phyloP scores from a whole-genome alignment of 306 rosid species.

The Gynostemma pentaphyllum region DNA sequence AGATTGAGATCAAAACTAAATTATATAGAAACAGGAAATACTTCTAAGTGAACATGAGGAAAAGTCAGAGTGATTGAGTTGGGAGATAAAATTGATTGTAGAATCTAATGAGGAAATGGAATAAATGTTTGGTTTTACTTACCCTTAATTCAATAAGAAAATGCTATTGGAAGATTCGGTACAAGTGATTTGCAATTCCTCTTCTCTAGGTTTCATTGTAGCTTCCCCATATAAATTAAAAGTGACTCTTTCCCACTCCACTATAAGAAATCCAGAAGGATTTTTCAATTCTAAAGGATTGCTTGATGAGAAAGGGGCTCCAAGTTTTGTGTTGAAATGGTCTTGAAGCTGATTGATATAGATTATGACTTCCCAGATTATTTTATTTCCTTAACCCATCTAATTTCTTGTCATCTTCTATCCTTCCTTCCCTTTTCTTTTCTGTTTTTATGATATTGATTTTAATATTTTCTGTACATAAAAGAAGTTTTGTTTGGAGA shows the following conservation, averaged over 20 bases:
- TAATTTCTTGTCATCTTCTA: neutral
- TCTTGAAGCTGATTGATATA: neutral
- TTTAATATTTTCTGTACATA: neutral
- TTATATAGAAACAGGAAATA: neutral
- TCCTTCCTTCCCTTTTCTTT: neutral
- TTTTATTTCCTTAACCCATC: neutral
- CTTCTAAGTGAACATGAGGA: neutral
- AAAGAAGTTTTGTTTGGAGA: neutral
- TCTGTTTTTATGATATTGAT: neutral
- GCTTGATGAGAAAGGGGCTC: neutral
- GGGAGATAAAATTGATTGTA: neutral
- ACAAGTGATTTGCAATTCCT: neutral
- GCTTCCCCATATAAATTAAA: neutral
- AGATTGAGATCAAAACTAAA: neutral
- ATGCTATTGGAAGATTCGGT: neutral
- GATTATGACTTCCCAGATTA: neutral
- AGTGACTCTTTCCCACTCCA: neutral
- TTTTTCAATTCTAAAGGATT: neutral
- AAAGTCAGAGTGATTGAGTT: neutral
- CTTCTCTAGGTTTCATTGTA: neutral
- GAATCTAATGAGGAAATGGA: neutral
- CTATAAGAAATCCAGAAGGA: neutral
- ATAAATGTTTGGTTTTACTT: neutral
- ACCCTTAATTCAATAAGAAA: neutral
- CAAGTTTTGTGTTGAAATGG: neutral